A percentile compares a stretch with the other conserved stretches of the same genome.
Conservation (phyloP, 169 alveolate species). For the Ichthyophthirius multifiliis region DNA sequence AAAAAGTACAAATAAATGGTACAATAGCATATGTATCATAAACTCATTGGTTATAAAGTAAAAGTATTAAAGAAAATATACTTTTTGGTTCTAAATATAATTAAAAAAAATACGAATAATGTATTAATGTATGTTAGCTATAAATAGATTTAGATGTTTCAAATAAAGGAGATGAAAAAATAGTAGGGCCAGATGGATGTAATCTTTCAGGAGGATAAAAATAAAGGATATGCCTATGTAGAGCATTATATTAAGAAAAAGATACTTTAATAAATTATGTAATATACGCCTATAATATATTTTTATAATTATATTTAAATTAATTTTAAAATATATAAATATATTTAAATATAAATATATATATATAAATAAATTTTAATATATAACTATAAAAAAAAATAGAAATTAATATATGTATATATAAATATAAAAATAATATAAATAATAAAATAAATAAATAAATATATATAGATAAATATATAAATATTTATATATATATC, state of each 20-base stretch:
- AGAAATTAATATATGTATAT: too few relatives aligned
- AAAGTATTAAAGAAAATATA: slow-evolving; percentile 53
- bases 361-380: too few relatives aligned
- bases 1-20: slow-evolving; percentile 8
- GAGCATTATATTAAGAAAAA: slow-evolving; percentile 48
- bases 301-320: too few relatives aligned
- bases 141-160: slow-evolving; percentile 40
- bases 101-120: slow-evolving; percentile 33
- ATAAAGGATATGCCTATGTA: slow-evolving; percentile 45
- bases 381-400: too few relatives aligned
- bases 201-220: slow-evolving; percentile 58
- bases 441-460: too few relatives aligned
- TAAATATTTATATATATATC: too few relatives aligned
- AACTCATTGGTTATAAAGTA: slow-evolving; percentile 56
- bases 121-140: slow-evolving; percentile 32
- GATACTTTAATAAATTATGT: too few relatives aligned
- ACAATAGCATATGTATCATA: slow-evolving; percentile 48
- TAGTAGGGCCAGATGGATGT: slow-evolving; percentile 49
- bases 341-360: too few relatives aligned
- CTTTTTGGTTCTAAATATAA: slow-evolving; percentile 40
- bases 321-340: too few relatives aligned
- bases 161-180: slow-evolving; percentile 43
- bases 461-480: too few relatives aligned
- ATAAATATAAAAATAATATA: too few relatives aligned
- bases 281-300: too few relatives aligned